Conservation (phyloP, 1,284 basidiomycete species). For the Sporisorium sorghi region DNA sequence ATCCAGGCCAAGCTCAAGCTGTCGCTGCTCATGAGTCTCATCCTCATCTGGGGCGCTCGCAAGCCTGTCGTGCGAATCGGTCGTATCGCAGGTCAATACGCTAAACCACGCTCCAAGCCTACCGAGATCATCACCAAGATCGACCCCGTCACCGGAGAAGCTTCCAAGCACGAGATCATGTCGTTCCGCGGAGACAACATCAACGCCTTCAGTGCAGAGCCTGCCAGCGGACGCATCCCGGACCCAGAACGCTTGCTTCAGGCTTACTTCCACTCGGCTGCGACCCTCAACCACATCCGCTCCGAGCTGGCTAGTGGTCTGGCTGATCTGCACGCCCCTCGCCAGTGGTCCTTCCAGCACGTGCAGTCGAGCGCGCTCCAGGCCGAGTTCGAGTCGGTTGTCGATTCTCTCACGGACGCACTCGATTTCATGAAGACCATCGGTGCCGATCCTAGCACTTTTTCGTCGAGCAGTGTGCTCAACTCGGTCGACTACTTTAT, state of each 20-base stretch:
- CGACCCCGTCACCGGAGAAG: conserved; percentile 39
- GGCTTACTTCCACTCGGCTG: conserved; percentile 94
- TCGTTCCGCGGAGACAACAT: conserved; percentile 97
- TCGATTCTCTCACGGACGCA: conserved; percentile 86
- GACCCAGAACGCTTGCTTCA: conserved; percentile 85
- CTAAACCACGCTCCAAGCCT: conserved; percentile 89
- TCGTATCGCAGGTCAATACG: conserved; percentile 78
- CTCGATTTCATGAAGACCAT: conserved; percentile 93
- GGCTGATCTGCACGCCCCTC: conserved; percentile 85
- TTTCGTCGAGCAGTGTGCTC: conserved; percentile 77
- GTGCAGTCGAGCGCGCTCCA: conserved; percentile 84
- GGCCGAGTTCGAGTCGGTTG: conserved; percentile 84
- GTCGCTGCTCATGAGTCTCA: conserved; percentile 92
- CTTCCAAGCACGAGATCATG: conserved; percentile 70
- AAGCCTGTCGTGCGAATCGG: conserved; percentile 64
- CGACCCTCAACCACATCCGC: conserved; percentile 93
- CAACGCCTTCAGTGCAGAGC: conserved; percentile 78
- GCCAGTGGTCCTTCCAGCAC: conserved; percentile 90
- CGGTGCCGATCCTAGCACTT: conserved; percentile 73
- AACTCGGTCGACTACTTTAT: conserved; percentile 95
- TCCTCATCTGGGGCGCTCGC: conserved; percentile 91
- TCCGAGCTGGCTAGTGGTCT: conserved; percentile 89
- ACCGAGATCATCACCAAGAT: conserved; percentile 75
- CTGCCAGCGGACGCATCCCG: conserved; percentile 78
- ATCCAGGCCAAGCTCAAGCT: conserved; percentile 94